Evolutionary conservation across 257 asterid species (phyloP), one percentile per base, ranked within the genome.

Genomic region (Avicennia marina): DNA sequence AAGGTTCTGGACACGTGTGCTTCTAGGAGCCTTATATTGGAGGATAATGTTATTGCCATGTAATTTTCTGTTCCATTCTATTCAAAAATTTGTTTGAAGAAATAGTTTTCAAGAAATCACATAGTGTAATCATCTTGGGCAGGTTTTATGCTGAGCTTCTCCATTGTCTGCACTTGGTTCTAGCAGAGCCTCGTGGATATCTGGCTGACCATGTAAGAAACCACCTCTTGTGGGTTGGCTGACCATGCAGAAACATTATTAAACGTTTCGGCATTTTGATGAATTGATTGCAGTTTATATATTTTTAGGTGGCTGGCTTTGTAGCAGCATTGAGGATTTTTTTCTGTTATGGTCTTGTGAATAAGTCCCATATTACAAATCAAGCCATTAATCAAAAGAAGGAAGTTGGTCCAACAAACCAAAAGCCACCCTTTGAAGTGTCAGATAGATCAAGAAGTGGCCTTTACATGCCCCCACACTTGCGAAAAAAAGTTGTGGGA

Each of bases 401-500:
- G 26, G 69, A 65, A 54, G 62, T 65, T 66, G 69, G 43, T 50
- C 69, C 81, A 19, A 60, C 73, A 53, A 70, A 63, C 62, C 72
- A 56, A 73, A 68, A 73, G 32, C 42, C 53, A 32, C 65, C 58
- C 45, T 60, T 47, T 54, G 69, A 68, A 36, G 80, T 55, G 43
- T 68, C 84, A 50, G 69, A 65, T 62, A 69, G 75, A 83, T 67
- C 87, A 26, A 62, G 67, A 53, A 55, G 66, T 36, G 83, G 75
- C 11, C 78, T 75, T 21, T 90, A 90, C 58, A 79, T 84, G 70
- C 98, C 96, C 58, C 98, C 98, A 38, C 98, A 87, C 81, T 72
- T 90, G 72, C 85, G 98, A 63, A 81, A 78, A 57, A 79, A 79
- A 51, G 67, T 47, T 36, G 49, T 60, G 53, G 74, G 64, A 39